A percentile compares a stretch with the other conserved stretches of the same genome.
phyloP scores from a whole-genome alignment of 2,329 filamentous ascomycete genomes.

The Clarireedia homoeocarpa region DNA sequence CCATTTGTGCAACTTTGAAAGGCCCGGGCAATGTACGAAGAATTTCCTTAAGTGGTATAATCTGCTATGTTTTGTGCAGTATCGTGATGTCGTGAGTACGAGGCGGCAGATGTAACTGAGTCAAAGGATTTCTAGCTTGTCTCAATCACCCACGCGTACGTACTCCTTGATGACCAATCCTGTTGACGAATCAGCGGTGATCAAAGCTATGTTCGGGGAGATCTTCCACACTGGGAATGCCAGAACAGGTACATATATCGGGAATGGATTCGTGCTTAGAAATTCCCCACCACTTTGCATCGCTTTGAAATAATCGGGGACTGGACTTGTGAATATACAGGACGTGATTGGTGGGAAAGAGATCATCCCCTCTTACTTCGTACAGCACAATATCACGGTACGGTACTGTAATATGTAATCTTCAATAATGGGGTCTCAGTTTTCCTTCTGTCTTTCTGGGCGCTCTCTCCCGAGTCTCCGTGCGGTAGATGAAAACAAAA shows the following conservation, averaged over 20 bases:
- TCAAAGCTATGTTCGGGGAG: neutral
- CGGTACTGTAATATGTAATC: neutral
- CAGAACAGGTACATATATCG: neutral
- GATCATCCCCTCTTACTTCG: neutral
- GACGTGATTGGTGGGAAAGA: neutral
- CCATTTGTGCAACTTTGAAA: neutral
- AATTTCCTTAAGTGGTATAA: too few species aligned
- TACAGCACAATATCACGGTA: too few species aligned
- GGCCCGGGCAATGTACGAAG: too few species aligned
- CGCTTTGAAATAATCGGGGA: neutral
- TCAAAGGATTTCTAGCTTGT: too few species aligned
- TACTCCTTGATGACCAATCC: conserved; percentile 3
- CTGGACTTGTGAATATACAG: neutral
- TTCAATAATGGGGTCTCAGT: neutral
- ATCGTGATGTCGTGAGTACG: too few species aligned
- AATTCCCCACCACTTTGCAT: neutral
- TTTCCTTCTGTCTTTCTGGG: neutral
- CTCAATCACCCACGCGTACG: neutral
- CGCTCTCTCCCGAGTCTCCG: neutral
- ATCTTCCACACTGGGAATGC: neutral
- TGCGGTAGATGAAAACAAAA: conserved; percentile 1
- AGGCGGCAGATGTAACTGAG: too few species aligned
- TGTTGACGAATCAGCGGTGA: conserved; percentile 2
- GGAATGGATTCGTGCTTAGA: neutral
- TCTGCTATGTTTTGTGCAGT: too few species aligned